A percentile compares a stretch with the other conserved stretches of the same genome.
Evolutionary conservation across 352 stramenopile species (phyloP).

Genomic region (Phytophthora sp.): DNA sequence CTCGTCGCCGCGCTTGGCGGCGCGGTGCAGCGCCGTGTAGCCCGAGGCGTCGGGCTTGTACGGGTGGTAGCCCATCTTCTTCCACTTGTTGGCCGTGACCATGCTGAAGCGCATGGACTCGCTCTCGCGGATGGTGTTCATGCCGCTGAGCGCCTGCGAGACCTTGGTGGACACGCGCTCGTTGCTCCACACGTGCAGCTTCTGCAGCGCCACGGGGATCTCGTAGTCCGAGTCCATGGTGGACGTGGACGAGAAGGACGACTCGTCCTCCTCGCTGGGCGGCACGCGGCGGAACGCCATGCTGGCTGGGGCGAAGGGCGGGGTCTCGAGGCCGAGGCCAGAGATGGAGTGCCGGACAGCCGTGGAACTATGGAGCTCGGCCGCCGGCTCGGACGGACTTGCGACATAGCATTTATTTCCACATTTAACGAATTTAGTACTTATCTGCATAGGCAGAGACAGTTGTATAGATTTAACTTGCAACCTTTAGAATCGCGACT

Average conservation of each 20-base stretch:
- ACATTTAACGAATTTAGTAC: too few species aligned
- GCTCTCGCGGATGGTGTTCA: conserved; percentile 77
- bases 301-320: background rate
- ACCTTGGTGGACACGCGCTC: conserved; percentile 72
- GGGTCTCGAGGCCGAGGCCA: background rate
- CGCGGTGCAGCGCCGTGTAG: conserved; percentile 83
- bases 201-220: conserved; percentile 72
- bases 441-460: too few species aligned
- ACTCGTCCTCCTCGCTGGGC: conserved; percentile 54
- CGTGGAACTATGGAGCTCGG: conserved; percentile 9
- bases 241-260: conserved; percentile 79
- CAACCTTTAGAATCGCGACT: too few species aligned
- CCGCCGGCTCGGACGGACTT: too few species aligned
- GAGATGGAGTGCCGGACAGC: conserved; percentile 16
- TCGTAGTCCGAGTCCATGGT: conserved; percentile 89
- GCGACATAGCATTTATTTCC: too few species aligned
- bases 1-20: conserved; percentile 73
- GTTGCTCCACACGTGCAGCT: conserved; percentile 66
- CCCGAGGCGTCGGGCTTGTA: conserved; percentile 81
- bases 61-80: conserved; percentile 83
- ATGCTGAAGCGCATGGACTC: conserved; percentile 85
- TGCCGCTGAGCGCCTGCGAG: conserved; percentile 60
- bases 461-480: too few species aligned
- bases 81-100: conserved; percentile 81
- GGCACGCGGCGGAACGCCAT: conserved; percentile 32